Evolutionary conservation across 352 stramenopile genomes (phyloP), one percentile per base, ranked within the genome.

Genomic region (Pythium angustatum): DNA sequence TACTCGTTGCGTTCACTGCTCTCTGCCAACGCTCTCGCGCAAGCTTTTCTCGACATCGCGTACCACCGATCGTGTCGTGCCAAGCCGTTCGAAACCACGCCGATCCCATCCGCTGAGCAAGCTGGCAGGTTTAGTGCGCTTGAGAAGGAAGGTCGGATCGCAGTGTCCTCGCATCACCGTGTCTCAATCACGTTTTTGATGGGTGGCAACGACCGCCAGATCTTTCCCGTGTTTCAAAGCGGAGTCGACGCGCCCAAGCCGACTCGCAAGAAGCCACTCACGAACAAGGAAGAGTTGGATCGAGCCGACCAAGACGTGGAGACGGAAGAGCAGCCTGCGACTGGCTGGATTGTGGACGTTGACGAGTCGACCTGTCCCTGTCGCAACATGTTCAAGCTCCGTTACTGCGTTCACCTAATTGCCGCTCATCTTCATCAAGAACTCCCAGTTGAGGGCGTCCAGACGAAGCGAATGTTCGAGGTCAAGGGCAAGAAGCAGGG

Each of bases 321-420:
- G 38, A 19, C 26, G 2, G 36, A 50, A 1, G 28, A 27, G 26
- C 59, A 66, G 38, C 49, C 59, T 45, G 15, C 8, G 9, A 49
- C 11, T 24, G 52, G 30, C 31, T 62, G 55, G 56, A 6, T 31
- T 15, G 63, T 62, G 14, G 50, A 70, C 28, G 48, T 70, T 4
- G 41, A 56, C 44, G 36, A 14, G 10, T 21, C 17, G 28, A 36
- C 22, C 3, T 61, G 60, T 44, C 21, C 40, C 19, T 67, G 60
- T 24, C 43, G 54, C 17, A 56, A 26, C 41, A 48, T 40, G 50
- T 38, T 50, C 31, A 65, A 65, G 55, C 27, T 53, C 21, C 48
- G 49, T 1, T 62, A 40, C 30, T 66, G 49, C 22, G 38, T 65
- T 31, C 64, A 70, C 54, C 2, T 59, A 10, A 53, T 66, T 44